Conservation (phyloP, 306 rosid species). For the Canavalia ensiformis region DNA sequence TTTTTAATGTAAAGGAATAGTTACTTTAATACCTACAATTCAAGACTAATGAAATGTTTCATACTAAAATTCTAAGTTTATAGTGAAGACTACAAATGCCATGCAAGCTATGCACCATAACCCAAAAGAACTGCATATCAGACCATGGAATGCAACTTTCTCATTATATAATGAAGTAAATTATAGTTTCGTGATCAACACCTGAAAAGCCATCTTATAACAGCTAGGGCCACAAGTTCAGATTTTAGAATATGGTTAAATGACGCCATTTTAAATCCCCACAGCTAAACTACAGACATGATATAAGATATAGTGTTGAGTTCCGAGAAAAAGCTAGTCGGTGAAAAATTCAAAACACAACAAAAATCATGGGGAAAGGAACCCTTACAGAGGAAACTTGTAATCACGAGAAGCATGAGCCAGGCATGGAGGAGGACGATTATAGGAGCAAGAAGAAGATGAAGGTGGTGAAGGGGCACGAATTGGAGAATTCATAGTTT, state of each 20-base stretch:
- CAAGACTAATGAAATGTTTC: background rate
- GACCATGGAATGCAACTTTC: constrained; percentile 31
- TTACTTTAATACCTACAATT: background rate
- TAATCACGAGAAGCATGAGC: constrained; percentile 63
- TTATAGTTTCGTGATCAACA: constrained; percentile 17
- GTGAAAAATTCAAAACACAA: constrained; percentile 27
- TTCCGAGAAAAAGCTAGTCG: background rate
- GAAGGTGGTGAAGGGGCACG: constrained; percentile 59
- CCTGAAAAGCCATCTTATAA: constrained; percentile 38
- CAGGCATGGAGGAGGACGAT: constrained; percentile 62
- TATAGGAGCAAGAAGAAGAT: constrained; percentile 62
- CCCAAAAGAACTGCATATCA: constrained; percentile 11
- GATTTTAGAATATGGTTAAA: constrained; percentile 22
- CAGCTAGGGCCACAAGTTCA: constrained; percentile 31
- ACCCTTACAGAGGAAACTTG: constrained; percentile 69
- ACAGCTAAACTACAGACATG: constrained; percentile 27
- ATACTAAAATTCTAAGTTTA: background rate
- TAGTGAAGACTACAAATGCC: background rate
- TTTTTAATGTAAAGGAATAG: background rate
- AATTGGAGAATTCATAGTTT: constrained; percentile 64
- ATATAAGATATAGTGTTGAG: background rate
- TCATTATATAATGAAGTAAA: background rate
- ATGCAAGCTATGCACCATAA: background rate
- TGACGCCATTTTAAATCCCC: constrained; percentile 28
- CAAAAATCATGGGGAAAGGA: background rate